phyloP scores from a whole-genome alignment of 768 basidiomycete genomes.

The Roridomyces roridus region DNA sequence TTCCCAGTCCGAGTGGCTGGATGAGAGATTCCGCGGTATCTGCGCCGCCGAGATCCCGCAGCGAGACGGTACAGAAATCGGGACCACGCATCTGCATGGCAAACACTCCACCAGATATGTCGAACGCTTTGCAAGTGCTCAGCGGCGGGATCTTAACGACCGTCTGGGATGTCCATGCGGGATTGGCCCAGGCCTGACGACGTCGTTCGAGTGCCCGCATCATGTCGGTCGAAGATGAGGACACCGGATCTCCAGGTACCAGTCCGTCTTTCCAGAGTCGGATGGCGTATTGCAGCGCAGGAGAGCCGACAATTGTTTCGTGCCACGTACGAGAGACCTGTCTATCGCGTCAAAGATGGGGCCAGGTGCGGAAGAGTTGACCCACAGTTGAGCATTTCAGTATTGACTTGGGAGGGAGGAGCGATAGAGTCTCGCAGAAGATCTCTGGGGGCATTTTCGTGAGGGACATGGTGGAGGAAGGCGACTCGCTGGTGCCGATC shows the following conservation, averaged over 20 bases:
- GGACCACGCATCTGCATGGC: slow-evolving; percentile 39
- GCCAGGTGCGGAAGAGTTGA: neutral
- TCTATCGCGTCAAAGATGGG: neutral
- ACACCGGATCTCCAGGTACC: slow-evolving; percentile 10
- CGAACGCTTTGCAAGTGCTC: slow-evolving; percentile 48
- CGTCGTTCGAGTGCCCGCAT: neutral
- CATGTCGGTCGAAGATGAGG: neutral
- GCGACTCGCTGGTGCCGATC: too few relatives aligned
- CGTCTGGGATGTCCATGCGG: slow-evolving; percentile 10
- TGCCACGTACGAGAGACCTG: slow-evolving; percentile 40
- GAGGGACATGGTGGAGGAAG: too few relatives aligned
- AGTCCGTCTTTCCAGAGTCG: slow-evolving; percentile 48
- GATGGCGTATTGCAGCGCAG: slow-evolving; percentile 43
- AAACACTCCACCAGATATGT: slow-evolving; percentile 65
- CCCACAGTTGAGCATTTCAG: slow-evolving; percentile 8
- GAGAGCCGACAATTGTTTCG: slow-evolving; percentile 24
- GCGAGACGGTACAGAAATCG: slow-evolving; percentile 28
- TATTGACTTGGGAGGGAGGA: slow-evolving; percentile 4
- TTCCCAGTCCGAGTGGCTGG: neutral
- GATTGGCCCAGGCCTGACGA: slow-evolving; percentile 12
- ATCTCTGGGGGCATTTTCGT: neutral
- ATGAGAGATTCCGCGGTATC: neutral
- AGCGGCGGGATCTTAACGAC: slow-evolving; percentile 1
- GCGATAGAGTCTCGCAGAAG: slow-evolving; percentile 6
- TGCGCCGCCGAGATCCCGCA: slow-evolving; percentile 18